Percentiles rank a stretch among this genome's conserved stretches.
Conservation (phyloP, 208 protist genomes). For the Porcisia deanei region DNA sequence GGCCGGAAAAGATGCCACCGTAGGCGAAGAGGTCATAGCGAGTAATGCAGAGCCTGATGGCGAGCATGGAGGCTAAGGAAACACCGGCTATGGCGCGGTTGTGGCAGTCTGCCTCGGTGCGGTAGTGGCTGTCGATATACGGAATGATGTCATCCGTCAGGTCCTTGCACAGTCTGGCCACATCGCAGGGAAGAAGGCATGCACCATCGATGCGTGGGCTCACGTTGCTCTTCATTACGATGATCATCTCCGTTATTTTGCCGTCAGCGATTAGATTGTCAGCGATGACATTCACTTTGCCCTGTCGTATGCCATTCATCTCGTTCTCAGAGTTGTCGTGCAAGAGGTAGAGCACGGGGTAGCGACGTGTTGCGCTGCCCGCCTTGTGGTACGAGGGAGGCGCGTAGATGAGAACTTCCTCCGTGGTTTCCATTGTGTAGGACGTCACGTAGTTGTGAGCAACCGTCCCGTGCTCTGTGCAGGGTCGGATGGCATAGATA, state of each 20-base stretch:
- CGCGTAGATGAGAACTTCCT: constrained; percentile 41
- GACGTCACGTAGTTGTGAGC: constrained; percentile 25
- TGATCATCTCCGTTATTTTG: constrained; percentile 14
- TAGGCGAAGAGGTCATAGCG: constrained; percentile 32
- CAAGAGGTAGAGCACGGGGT: constrained; percentile 45
- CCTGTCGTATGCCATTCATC: constrained; percentile 28
- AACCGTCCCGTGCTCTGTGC: constrained; percentile 25
- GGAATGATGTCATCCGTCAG: constrained; percentile 36
- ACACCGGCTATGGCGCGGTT: constrained; percentile 38
- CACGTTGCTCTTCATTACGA: constrained; percentile 11
- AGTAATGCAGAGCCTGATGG: constrained; percentile 20
- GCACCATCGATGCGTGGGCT: neutral
- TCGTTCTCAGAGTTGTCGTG: constrained; percentile 32
- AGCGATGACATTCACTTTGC: constrained; percentile 40
- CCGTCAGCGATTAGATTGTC: constrained; percentile 41
- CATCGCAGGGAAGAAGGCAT: neutral
- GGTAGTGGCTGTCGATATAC: constrained; percentile 34
- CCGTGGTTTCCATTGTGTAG: constrained; percentile 20
- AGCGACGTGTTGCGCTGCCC: constrained; percentile 19
- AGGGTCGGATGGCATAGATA: constrained; percentile 13
- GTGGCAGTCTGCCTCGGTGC: constrained; percentile 22
- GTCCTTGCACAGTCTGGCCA: constrained; percentile 14
- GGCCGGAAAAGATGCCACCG: constrained; percentile 35
- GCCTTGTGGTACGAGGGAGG: constrained; percentile 35
- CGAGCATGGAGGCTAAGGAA: constrained; percentile 36